Evolutionary conservation across 306 rosid genomes (phyloP).

Genomic region (Canavalia gladiata): DNA sequence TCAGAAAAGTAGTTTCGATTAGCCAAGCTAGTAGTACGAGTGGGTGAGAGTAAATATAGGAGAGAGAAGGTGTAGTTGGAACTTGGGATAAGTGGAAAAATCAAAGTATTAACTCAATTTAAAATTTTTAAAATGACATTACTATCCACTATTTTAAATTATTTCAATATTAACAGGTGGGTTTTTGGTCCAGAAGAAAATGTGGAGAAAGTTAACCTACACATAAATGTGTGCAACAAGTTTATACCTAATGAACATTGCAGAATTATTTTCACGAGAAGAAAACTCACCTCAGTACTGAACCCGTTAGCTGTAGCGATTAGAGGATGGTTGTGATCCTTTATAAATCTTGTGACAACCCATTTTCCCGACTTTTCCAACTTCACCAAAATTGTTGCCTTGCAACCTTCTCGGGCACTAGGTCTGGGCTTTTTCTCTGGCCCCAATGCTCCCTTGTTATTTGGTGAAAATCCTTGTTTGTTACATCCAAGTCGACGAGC

Average conservation of each 20-base stretch:
- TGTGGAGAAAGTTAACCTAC: too few species aligned
- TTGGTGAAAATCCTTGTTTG: conserved; percentile 93
- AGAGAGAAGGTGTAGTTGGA: too few species aligned
- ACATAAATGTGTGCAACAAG: not conserved
- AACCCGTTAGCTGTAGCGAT: conserved; percentile 77
- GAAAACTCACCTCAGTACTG: conserved; percentile 74
- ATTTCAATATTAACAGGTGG: too few species aligned
- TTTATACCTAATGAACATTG: conserved; percentile 15
- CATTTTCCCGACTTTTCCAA: conserved; percentile 92
- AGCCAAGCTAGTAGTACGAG: too few species aligned
- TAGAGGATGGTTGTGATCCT: conserved; percentile 92
- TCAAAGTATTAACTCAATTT: too few species aligned
- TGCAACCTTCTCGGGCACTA: conserved; percentile 97
- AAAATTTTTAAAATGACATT: too few species aligned
- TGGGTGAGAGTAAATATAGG: too few species aligned
- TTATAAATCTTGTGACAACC: conserved; percentile 87
- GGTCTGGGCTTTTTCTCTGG: conserved; percentile 74
- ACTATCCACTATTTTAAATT: too few species aligned
- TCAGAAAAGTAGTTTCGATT: too few species aligned
- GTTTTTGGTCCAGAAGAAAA: too few species aligned
- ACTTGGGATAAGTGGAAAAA: too few species aligned
- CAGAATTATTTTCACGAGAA: conserved; percentile 28
- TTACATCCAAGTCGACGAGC: conserved; percentile 97
- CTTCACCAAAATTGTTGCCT: conserved; percentile 91
- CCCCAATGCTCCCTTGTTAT: conserved; percentile 63